Evolutionary conservation across 148 eudicot species (phyloP), one percentile per base, ranked within the genome.

Genomic region (Simmondsia chinensis): DNA sequence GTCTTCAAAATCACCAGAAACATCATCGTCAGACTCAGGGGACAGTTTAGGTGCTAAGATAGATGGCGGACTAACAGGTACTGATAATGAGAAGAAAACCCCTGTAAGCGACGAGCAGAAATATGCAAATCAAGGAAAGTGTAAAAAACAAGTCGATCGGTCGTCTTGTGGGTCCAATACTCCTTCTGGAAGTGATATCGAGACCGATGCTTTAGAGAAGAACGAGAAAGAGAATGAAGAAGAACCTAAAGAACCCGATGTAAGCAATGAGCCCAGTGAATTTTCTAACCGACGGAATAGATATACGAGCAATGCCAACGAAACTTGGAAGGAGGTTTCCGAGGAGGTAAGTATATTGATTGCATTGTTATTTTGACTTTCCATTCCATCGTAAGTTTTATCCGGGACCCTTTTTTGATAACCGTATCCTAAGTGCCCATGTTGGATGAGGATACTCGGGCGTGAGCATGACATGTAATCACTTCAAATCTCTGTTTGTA

Each of bases 91-190:
- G 37, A 50, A 52, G 43, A 50, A 60, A 15, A 53, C 41, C 52
- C 66, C 57, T 33, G 60, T 44, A 9, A 56, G 33, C 19, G 52
- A 61, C 37, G 72, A 76, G 21, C 59, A 48, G 33, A 63, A 70
- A 4, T 87, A 78, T 48, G 50, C 72, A 39, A 74, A 48, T 70
- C 64, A 73, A 60, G 48, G 39, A 28, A 79, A 68, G 63, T 43
- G 44, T 53, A 60, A 63, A 49, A 87, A 91, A 43, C 94, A 31
- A 63, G 77, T 72, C 42, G 97, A 85, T 45, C 85, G 97, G 19
- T 91, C 97, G 46, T 91, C 97, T 26, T 85, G 97, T 70, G 97
- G 95, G 28, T 91, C 97, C 18, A 91, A 91, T 56, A 85, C 95
- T 13, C 65, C 88, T 45, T 85, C 95, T 25, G 74, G 94, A 64